Evolutionary conservation across 2,329 filamentous ascomycete genomes (phyloP).

Genomic region (Fusarium duplospermum): DNA sequence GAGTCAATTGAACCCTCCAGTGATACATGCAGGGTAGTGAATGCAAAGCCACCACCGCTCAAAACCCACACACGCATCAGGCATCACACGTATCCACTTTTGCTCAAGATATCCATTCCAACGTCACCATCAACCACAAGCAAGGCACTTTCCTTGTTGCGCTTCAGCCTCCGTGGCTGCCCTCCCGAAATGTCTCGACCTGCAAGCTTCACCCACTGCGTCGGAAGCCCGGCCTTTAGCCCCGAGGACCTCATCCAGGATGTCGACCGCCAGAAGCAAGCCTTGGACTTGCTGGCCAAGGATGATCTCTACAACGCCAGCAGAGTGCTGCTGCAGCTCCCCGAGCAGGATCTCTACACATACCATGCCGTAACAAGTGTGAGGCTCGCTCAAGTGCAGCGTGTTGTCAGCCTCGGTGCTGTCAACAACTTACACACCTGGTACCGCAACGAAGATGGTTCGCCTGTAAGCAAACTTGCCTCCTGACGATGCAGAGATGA

Average conservation of each 20-base stretch:
- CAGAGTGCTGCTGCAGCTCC: conserved; percentile 57
- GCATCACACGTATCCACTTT: conserved; percentile 30
- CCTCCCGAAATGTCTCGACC: conserved; percentile 43
- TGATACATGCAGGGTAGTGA: conserved; percentile 11
- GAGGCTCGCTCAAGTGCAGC: conserved; percentile 61
- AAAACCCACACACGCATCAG: conserved; percentile 7
- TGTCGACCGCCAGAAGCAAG: conserved; percentile 51
- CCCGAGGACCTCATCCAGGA: conserved; percentile 56
- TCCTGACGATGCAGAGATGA: conserved; percentile 1
- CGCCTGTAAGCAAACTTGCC: conserved; percentile 44
- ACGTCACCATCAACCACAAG: conserved; percentile 28
- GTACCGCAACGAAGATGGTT: conserved; percentile 56
- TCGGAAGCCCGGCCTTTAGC: conserved; percentile 58
- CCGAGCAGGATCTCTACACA: conserved; percentile 58
- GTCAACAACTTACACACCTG: conserved; percentile 61
- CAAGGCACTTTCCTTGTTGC: conserved; percentile 11
- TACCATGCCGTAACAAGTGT: conserved; percentile 65
- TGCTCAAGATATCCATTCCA: conserved; percentile 12
- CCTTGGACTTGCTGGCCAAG: conserved; percentile 51
- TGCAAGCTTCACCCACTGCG: conserved; percentile 53
- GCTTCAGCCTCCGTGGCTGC: neutral
- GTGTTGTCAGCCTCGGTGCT: conserved; percentile 56
- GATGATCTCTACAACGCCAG: conserved; percentile 61
- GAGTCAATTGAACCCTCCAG: neutral
- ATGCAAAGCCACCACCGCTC: conserved; percentile 2